A percentile compares a stretch with the other conserved stretches of the same genome.
Conservation (phyloP, 1,284 basidiomycete genomes). For the Lentinula novae-zelandiae region DNA sequence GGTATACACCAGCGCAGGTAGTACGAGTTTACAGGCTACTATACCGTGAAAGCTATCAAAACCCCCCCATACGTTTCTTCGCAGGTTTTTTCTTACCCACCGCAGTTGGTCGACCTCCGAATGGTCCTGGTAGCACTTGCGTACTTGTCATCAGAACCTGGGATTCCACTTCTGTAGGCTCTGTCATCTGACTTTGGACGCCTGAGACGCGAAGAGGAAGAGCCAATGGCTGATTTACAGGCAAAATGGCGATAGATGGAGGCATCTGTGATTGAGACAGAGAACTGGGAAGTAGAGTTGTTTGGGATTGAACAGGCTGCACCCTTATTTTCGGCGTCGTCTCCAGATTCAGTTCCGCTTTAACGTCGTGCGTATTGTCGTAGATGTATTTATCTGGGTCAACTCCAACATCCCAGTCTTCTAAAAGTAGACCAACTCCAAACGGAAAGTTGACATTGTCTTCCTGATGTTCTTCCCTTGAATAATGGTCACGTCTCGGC, state of each 20-base stretch:
- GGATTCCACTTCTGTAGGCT: conserved; percentile 24
- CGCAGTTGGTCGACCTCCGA: conserved; percentile 54
- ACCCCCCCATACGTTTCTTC: conserved; percentile 77
- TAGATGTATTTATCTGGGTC: conserved; percentile 50
- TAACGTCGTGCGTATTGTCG: conserved; percentile 48
- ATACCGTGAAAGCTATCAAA: conserved; percentile 37
- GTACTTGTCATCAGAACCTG: conserved; percentile 56
- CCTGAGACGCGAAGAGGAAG: conserved; percentile 14
- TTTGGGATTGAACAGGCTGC: conserved; percentile 1
- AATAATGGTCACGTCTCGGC: conserved; percentile 27
- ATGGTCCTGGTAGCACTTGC: conserved; percentile 67
- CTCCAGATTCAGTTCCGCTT: conserved; percentile 14
- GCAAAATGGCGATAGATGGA: conserved; percentile 19
- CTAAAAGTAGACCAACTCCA: conserved; percentile 58
- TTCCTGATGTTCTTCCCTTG: conserved; percentile 20
- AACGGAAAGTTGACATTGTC: conserved; percentile 30
- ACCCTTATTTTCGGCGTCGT: background rate
- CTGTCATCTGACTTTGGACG: conserved; percentile 16
- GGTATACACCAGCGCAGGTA: background rate
- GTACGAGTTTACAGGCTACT: background rate
- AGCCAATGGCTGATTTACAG: conserved; percentile 16
- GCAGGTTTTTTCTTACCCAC: conserved; percentile 46
- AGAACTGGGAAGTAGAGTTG: background rate
- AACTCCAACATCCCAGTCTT: conserved; percentile 60
- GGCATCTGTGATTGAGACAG: background rate